Evolutionary conservation across 306 rosid genomes (phyloP), one percentile per base, ranked within the genome.

Genomic region (Prunus mongolica): DNA sequence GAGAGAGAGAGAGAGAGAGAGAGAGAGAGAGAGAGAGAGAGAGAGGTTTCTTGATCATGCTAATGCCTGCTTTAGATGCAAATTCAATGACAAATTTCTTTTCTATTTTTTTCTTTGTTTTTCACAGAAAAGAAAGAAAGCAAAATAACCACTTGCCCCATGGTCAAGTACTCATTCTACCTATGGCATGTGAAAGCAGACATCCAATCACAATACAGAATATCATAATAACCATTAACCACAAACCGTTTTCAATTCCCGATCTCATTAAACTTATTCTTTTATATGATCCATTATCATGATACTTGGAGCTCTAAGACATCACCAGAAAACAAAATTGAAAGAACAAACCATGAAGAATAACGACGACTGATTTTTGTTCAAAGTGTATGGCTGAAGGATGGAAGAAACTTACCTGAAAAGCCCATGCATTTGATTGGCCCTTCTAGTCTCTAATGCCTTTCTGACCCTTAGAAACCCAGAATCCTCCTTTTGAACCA

Each of bases 381-480:
- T 71, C 54, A 22, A 50, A 32, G 52, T 41, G n/a, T 20, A 46
- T n/a, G 12, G 12, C 72, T 6, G 46, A 69, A 50, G 65, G 69
- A 70, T 19, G 81, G 81, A 79, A 82, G 83, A 50, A 60, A 1
- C 47, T 56, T 84, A 95, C 98, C 97, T 88, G 87, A 92, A 95
- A 73, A 95, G 97, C 18, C 98, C 98, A 63, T 95, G 97, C 97
- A 93, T 96, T 85, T 96, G 94, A 71, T 88, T 96, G 49, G 98
- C 99, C 77, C 96, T 86, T 86, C 96, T 82, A 66, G 93, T 88
- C 81, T 96, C 99, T 27, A 88, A 68, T 16, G 96, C 96, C 83
- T 92, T 96, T 64, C 15, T 81, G 67, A 96, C 87, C 82, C 69
- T 89, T 12, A 90, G 27, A 74, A 60, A 13, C 65, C 96, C 96